Conservation (phyloP, 805 yeast species). For the Kodamaea sagamina region DNA sequence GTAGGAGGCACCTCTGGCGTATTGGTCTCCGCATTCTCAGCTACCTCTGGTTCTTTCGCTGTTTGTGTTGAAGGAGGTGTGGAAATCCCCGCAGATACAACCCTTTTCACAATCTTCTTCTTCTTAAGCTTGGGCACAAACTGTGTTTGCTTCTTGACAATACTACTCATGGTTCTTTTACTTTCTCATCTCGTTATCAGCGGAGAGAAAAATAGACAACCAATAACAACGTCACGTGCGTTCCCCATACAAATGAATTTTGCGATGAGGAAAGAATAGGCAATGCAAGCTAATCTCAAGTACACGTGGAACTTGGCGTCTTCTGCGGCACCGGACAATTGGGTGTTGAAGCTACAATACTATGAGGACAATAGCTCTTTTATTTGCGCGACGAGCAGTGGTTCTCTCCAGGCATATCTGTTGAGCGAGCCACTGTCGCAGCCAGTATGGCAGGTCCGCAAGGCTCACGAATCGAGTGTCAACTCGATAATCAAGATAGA, state of each 20-base stretch:
- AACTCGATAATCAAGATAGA: slow-evolving; percentile 31
- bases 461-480: slow-evolving; percentile 41
- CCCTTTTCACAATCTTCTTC: slow-evolving; percentile 19
- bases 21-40: background rate
- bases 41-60: background rate
- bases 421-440: slow-evolving; percentile 18
- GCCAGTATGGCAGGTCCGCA: slow-evolving; percentile 21
- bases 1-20: background rate
- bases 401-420: slow-evolving; percentile 44
- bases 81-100: slow-evolving; percentile 11
- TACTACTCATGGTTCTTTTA: slow-evolving; percentile 45
- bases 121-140: slow-evolving; percentile 59
- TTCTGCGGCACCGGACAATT: slow-evolving; percentile 33
- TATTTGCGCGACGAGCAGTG: slow-evolving; percentile 51
- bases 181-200: background rate
- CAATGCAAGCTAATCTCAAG: slow-evolving; percentile 21
- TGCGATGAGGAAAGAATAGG: slow-evolving; percentile 7
- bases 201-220: background rate
- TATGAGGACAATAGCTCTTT: slow-evolving; percentile 27
- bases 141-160: slow-evolving; percentile 54
- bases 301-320: slow-evolving; percentile 24
- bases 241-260: background rate
- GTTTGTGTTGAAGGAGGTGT: slow-evolving; percentile 23
- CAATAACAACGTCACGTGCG: slow-evolving; percentile 6
- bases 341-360: slow-evolving; percentile 50